Evolutionary conservation across 345 rosid species (phyloP).

Genomic region (Citrus glauca): DNA sequence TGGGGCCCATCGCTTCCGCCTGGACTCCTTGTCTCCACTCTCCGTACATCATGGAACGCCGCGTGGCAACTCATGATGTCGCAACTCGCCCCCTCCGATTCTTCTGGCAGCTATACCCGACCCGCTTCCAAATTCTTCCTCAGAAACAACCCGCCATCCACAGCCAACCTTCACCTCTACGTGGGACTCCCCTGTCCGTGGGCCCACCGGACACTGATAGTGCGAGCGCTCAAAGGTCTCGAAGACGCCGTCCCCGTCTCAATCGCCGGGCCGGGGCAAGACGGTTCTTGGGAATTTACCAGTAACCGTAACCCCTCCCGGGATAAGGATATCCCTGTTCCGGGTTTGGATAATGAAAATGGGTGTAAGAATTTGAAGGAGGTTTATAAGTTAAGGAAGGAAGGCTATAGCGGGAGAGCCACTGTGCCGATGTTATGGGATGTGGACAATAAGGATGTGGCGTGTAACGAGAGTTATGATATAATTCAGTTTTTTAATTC

Average conservation of each 20-base stretch:
- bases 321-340: conserved; percentile 37
- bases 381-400: conserved; percentile 55
- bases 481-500: conserved; percentile 66
- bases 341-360: conserved; percentile 58
- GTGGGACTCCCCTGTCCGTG: conserved; percentile 93
- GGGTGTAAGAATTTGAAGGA: conserved; percentile 62
- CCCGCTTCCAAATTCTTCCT: conserved; percentile 51
- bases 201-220: conserved; percentile 88
- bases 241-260: conserved; percentile 66
- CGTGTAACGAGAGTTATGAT: conserved; percentile 80
- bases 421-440: conserved; percentile 92
- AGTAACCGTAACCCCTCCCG: not conserved
- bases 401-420: conserved; percentile 65
- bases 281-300: conserved; percentile 82
- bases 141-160: conserved; percentile 15
- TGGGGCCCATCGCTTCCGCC: conserved; percentile 96
- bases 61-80: conserved; percentile 91
- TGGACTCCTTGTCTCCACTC: conserved; percentile 74
- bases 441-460: conserved; percentile 52
- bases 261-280: conserved; percentile 66
- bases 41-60: conserved; percentile 69
- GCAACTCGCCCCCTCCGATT: conserved; percentile 85
- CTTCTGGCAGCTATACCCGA: conserved; percentile 74
- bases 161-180: conserved; percentile 68
- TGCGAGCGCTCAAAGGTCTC: conserved; percentile 77